Conservation (phyloP, 2,329 filamentous ascomycete species). For the Trichoderma hamatum region DNA sequence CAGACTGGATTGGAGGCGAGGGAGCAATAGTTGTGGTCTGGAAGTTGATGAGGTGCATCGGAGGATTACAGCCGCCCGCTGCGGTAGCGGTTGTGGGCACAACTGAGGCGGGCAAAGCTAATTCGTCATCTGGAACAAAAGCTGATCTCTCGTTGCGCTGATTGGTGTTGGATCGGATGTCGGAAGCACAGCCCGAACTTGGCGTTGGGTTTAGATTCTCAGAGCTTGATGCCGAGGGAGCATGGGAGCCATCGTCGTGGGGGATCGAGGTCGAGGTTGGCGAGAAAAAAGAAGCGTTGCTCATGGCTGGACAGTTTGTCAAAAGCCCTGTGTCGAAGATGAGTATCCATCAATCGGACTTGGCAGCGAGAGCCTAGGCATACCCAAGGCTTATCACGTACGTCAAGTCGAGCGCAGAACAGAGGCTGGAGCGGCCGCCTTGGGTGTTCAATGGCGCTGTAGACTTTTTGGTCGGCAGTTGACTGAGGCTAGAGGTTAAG, state of each 20-base stretch:
- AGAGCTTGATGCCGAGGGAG: constrained; percentile 27
- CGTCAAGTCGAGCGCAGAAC: constrained; percentile 6
- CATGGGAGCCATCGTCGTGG: constrained; percentile 34
- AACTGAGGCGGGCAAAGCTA: background rate
- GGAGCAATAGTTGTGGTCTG: constrained; percentile 38
- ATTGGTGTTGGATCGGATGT: constrained; percentile 6
- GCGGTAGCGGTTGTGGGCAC: background rate
- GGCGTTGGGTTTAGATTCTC: constrained; percentile 10
- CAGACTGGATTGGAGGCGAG: constrained; percentile 38
- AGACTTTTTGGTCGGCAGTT: background rate
- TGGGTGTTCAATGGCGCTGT: constrained; percentile 4
- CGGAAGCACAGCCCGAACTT: constrained; percentile 17
- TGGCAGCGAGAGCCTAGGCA: constrained; percentile 4
- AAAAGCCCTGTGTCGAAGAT: constrained; percentile 17
- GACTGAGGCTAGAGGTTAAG: background rate
- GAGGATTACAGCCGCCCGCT: constrained; percentile 25
- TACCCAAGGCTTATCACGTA: constrained; percentile 16
- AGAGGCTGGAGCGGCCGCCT: constrained; percentile 3
- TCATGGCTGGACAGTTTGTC: constrained; percentile 36
- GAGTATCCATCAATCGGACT: constrained; percentile 22
- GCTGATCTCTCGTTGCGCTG: background rate
- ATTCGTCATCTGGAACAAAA: constrained; percentile 19
- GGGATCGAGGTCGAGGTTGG: constrained; percentile 36
- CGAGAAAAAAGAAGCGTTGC: constrained; percentile 35
- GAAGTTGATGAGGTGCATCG: constrained; percentile 34